phyloP scores from a whole-genome alignment of 1,284 basidiomycete genomes.

The Melampsora americana region DNA sequence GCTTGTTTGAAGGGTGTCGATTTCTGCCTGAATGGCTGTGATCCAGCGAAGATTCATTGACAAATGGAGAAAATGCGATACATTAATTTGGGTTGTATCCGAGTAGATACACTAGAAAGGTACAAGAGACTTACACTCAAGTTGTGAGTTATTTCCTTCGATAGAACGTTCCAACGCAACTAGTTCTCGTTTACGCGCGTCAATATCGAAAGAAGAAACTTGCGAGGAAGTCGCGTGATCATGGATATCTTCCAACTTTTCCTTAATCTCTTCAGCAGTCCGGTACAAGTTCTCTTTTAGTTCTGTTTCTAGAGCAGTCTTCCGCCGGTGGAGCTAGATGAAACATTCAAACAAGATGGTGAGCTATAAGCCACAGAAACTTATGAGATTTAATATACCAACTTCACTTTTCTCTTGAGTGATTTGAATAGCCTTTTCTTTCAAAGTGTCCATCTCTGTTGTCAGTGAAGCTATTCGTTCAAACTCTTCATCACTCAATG shows the following conservation, averaged over 20 bases:
- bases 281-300: conserved; percentile 81
- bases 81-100: background rate
- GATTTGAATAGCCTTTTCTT: conserved; percentile 68
- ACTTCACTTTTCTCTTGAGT: conserved; percentile 71
- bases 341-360: conserved; percentile 8
- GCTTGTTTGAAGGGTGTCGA: conserved; percentile 64
- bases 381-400: conserved; percentile 48
- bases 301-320: conserved; percentile 84
- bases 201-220: conserved; percentile 64
- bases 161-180: conserved; percentile 66
- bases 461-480: conserved; percentile 67
- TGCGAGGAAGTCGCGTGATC: conserved; percentile 62
- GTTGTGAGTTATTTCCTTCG: conserved; percentile 63
- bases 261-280: conserved; percentile 70
- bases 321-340: conserved; percentile 68
- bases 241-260: conserved; percentile 71
- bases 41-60: background rate
- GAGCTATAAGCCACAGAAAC: background rate
- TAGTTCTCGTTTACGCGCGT: conserved; percentile 68
- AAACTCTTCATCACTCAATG: conserved; percentile 71
- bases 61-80: background rate
- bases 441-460: conserved; percentile 70
- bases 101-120: background rate
- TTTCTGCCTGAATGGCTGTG: conserved; percentile 47
- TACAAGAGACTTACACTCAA: conserved; percentile 56